phyloP scores from a whole-genome alignment of 2,329 filamentous ascomycete genomes.

The Neophaeococcomyces aloes region DNA sequence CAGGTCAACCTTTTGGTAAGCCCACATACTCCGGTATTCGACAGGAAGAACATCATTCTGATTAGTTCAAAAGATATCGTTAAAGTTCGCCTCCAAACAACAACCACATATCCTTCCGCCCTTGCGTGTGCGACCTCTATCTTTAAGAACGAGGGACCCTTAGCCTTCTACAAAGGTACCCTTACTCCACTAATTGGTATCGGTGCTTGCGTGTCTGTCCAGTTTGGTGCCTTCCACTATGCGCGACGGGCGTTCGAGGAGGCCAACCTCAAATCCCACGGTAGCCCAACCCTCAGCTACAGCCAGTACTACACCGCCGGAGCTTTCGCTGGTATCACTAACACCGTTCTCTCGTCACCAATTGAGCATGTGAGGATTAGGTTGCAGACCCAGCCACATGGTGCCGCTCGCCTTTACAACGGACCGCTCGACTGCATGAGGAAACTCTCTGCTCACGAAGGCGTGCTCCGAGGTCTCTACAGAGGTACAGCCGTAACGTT shows the following conservation, averaged over 20 bases:
- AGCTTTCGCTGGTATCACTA: constrained; percentile 84
- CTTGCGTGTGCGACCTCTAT: constrained; percentile 72
- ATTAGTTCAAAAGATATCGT: constrained; percentile 83
- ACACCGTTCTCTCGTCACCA: constrained; percentile 75
- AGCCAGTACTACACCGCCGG: constrained; percentile 81
- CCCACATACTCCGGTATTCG: constrained; percentile 27
- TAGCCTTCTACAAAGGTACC: constrained; percentile 97
- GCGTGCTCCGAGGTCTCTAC: constrained; percentile 65
- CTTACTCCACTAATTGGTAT: constrained; percentile 91
- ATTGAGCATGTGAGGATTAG: constrained; percentile 97
- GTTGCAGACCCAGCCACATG: constrained; percentile 91
- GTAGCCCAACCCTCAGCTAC: constrained; percentile 53
- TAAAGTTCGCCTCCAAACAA: constrained; percentile 93
- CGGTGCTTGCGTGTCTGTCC: constrained; percentile 91
- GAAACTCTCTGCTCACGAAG: constrained; percentile 62
- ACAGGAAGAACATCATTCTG: constrained; percentile 18
- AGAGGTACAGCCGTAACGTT: constrained; percentile 79
- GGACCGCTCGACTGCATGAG: constrained; percentile 85
- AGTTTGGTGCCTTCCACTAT: constrained; percentile 94
- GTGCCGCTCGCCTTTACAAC: constrained; percentile 58
- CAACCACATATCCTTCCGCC: constrained; percentile 67
- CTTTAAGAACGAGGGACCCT: constrained; percentile 73
- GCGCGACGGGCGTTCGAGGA: constrained; percentile 77
- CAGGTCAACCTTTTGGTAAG: constrained; percentile 57
- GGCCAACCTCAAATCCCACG: constrained; percentile 42